Base-by-base conservation (phyloP, 257 asterid species). In the Fraxinus anomala region DNA sequence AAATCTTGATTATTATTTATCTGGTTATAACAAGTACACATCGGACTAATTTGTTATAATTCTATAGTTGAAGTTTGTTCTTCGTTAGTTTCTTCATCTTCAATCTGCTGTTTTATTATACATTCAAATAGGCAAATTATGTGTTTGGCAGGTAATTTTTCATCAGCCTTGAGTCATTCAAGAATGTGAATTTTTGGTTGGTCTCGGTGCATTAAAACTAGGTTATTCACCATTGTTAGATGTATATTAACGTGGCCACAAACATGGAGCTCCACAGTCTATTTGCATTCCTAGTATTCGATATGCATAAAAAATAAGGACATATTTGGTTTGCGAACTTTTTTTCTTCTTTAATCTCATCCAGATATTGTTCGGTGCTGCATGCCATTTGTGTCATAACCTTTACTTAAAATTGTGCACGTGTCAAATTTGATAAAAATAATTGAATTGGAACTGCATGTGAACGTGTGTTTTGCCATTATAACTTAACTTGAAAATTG, bases 11-110 rank as follows among this genome's bases (percentile, higher is more conserved):
- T 85, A 69, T 76, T 26, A 74, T 79, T 59, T 34, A 74, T 69
- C 77, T 73, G 74, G 54, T 63, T 73, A 61, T 67, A 13, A 31
- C 37, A 23, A 49, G 81, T 74, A 23, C 66, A 82, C 78, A 72
- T 61, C 59, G 16, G 85, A 68, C 77, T 79, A 68, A 75, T 66
- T 81, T 70, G 73, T 67, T 80, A 70, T 74, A 74, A 70, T 71
- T 42, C 81, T 66, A 59, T 21, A 30, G 2, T 61, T 63, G 21
- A 79, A 79, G 54, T 78, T 79, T 51, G 79, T 82, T 85, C 73
- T 79, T 82, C 76, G 80, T 67, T 59, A 44, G n/a, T 71, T 66
- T 72, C 39, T 70, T 59, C 26, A 11, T 63, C 31, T 63, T 31
- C 36, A 24, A 24, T 63, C 69, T 21, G 68, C 17, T 61, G 68